Base-by-base conservation (phyloP, 2,329 filamentous ascomycete genomes). In the Penicillium palitans region DNA sequence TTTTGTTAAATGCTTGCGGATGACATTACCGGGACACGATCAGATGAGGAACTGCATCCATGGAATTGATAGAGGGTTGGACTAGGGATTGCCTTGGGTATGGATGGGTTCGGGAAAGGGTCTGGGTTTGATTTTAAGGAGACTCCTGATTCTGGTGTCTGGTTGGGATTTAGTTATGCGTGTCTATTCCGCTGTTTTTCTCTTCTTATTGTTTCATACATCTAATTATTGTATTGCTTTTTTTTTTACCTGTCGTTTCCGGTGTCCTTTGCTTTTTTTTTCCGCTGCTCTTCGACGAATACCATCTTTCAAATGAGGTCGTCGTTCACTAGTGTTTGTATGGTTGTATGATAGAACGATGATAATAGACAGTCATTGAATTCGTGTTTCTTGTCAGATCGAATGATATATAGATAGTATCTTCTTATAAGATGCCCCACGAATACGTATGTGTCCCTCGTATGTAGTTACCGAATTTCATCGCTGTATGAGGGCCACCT, bases 11-110 rank as follows among this genome's bases (percentile, higher is more conserved):
- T 61, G 60, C 61, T 60, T 61, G 54, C 55, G 66, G 63, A 63
- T 62, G 63, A 63, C 61, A 66, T 64, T 66, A 63, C 60, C 64
- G 63, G 66, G 66, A 67, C 65, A 66, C 63, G 66, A 67, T 63
- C 66, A 63, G 65, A 68, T 61, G 66, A 68, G 60, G 63, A 68
- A 62, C 55, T 66, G 57, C 63, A 60, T 60, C 59, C 52, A 48
- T 58, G 61, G 41, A 58, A 46, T 55, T 55, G 61, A 62, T 56
- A 56, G 57, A 59, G 25, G 52, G 41, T 48, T 31, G 52, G 52
- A 50, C 8, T 46, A 51, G 27, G 42, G 33, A 41, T 55, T 55
- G 25, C 54, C 49, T 35, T 52, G 50, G 55, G 49, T 58, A 52
- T 52, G 48, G 55, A 52, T 54, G 35, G 50, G 39, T 31, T 55